A percentile compares a stretch with the other conserved stretches of the same genome.
Conservation (phyloP, 2,329 filamentous ascomycete species). For the Verticillium dahliae region DNA sequence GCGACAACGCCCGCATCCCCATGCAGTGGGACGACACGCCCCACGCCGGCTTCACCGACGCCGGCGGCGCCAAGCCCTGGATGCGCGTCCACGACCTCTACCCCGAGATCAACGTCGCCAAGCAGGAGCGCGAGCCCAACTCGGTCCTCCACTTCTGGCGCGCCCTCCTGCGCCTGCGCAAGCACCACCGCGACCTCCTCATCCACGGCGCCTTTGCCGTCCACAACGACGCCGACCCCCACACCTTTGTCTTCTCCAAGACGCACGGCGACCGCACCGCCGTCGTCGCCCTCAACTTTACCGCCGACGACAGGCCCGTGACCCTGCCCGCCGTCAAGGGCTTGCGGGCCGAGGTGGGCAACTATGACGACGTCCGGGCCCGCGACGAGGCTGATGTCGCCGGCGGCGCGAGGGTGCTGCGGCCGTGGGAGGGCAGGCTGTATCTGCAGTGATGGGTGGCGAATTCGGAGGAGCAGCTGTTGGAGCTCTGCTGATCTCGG, state of each 20-base stretch:
- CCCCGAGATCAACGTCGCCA: constrained; percentile 45
- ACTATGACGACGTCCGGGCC: constrained; percentile 18
- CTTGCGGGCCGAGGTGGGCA: constrained; percentile 17
- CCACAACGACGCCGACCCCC: constrained; percentile 37
- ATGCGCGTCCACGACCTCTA: constrained; percentile 57
- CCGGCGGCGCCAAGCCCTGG: constrained; percentile 33
- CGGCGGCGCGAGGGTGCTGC: constrained; percentile 9
- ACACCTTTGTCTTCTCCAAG: constrained; percentile 39
- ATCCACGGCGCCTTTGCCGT: constrained; percentile 54
- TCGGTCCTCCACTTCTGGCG: constrained; percentile 58
- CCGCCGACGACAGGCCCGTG: constrained; percentile 22
- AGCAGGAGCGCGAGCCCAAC: constrained; percentile 32
- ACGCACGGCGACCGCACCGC: constrained; percentile 17
- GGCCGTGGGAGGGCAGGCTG: constrained; percentile 27
- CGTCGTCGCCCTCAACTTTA: constrained; percentile 31
- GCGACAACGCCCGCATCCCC: constrained; percentile 62
- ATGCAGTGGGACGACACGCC: constrained; percentile 56
- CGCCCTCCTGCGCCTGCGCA: constrained; percentile 44
- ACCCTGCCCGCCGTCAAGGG: constrained; percentile 11
- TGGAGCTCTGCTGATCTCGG: neutral
- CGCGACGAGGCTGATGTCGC: constrained; percentile 2
- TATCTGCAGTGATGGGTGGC: constrained; percentile 16
- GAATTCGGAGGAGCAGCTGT: too few species aligned
- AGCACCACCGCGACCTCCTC: constrained; percentile 50
- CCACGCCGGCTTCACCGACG: constrained; percentile 56